These are phyloP conservation scores for Purpureocillium lavendulum DNA, from an alignment of 2,329 filamentous ascomycete genomes.

Conservation along the genomic window DNA sequence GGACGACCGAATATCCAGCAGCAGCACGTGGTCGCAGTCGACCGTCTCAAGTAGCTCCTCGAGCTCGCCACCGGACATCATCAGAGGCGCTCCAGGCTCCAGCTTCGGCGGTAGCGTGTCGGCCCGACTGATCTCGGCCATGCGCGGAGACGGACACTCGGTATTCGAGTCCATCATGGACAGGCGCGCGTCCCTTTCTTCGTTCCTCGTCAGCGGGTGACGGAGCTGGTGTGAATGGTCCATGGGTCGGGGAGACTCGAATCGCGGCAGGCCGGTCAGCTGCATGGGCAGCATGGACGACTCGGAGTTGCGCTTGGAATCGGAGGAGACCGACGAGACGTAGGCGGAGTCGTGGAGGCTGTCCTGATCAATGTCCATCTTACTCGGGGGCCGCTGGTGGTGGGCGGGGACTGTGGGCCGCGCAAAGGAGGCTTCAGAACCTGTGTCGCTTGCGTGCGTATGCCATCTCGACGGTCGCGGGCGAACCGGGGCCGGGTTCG, in stretches of 20 bases:
- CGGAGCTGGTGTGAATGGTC: slow-evolving; percentile 12
- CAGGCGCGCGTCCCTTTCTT: slow-evolving; percentile 45
- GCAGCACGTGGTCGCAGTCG: slow-evolving; percentile 40
- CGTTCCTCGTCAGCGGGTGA: slow-evolving; percentile 28
- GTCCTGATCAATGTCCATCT: slow-evolving; percentile 37
- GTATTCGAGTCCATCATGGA: slow-evolving; percentile 42
- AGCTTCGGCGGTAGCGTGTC: slow-evolving; percentile 45
- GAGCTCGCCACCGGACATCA: slow-evolving; percentile 48
- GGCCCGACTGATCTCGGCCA: slow-evolving; percentile 21
- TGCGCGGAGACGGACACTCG: slow-evolving; percentile 26
- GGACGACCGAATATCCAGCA: slow-evolving; percentile 81
- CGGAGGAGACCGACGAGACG: slow-evolving; percentile 37
- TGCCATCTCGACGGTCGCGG: slow-evolving; percentile 38
- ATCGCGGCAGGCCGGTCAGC: slow-evolving; percentile 32
- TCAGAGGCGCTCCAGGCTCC: slow-evolving; percentile 35
- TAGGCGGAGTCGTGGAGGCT: slow-evolving; percentile 45
- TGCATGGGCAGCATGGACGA: slow-evolving; percentile 33
- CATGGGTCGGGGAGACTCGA: slow-evolving; percentile 28
- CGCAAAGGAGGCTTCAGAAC: slow-evolving; percentile 23
- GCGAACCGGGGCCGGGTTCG: slow-evolving; percentile 22
- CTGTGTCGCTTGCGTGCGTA: slow-evolving; percentile 36
- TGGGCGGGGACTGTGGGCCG: slow-evolving; percentile 11
- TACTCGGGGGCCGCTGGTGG: slow-evolving; percentile 13
- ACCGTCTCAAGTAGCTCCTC: slow-evolving; percentile 44
- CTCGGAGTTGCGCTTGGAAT: slow-evolving; percentile 45